A percentile compares a stretch with the other conserved stretches of the same genome.
These are phyloP conservation scores for Cystobasidium slooffiae DNA, from an alignment of 1,284 basidiomycete species.

Conservation along the genomic window DNA sequence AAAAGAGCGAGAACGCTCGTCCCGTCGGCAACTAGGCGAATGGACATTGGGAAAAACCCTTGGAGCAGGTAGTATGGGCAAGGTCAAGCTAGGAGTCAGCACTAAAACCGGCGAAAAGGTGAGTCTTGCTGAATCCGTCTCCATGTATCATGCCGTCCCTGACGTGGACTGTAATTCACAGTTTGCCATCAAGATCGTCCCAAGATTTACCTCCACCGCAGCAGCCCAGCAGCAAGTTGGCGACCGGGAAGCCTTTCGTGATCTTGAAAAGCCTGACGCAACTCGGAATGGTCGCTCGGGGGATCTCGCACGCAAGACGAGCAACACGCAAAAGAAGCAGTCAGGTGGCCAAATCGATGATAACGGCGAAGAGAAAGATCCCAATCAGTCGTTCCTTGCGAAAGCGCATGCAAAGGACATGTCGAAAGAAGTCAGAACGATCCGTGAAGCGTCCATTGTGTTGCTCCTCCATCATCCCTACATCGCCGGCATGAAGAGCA, in stretches of 20 bases:
- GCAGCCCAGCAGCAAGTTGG: slow-evolving; percentile 56
- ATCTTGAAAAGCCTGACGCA: slow-evolving; percentile 33
- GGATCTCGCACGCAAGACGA: neutral
- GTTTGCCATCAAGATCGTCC: slow-evolving; percentile 98
- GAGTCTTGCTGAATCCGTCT: slow-evolving; percentile 53
- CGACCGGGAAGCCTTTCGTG: slow-evolving; percentile 21
- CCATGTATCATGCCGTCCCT: no score
- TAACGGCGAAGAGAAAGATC: slow-evolving; percentile 40
- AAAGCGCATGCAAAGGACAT: slow-evolving; percentile 83
- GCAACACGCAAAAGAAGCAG: slow-evolving; percentile 28
- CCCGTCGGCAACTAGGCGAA: slow-evolving; percentile 72
- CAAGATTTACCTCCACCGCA: slow-evolving; percentile 70
- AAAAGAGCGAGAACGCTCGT: slow-evolving; percentile 24
- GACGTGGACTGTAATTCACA: slow-evolving; percentile 54
- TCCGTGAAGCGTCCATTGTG: slow-evolving; percentile 91
- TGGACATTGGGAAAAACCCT: slow-evolving; percentile 96
- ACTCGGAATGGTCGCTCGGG: slow-evolving; percentile 9
- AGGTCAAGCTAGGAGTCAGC: slow-evolving; percentile 94
- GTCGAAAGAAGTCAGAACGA: slow-evolving; percentile 92
- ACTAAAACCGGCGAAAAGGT: slow-evolving; percentile 91
- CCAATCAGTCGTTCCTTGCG: slow-evolving; percentile 66
- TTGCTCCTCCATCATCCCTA: slow-evolving; percentile 97
- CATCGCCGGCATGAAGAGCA: slow-evolving; percentile 98
- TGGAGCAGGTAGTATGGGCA: slow-evolving; percentile 98
- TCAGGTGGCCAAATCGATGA: slow-evolving; percentile 46